Conservation (phyloP, 306 rosid species). For the Cajanus cajan region DNA sequence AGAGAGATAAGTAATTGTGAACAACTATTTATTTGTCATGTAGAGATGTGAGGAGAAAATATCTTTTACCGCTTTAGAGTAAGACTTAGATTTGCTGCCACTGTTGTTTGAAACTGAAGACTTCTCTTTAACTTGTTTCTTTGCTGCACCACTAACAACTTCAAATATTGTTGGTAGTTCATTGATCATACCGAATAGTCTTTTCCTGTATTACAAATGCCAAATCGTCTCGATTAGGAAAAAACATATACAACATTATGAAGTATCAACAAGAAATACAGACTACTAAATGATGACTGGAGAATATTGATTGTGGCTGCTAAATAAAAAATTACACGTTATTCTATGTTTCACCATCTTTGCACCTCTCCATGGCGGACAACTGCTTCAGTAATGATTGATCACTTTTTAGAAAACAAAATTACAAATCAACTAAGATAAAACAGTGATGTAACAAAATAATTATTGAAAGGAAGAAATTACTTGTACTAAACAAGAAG, state of each 20-base stretch:
- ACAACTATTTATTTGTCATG: not conserved
- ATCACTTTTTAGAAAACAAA: not conserved
- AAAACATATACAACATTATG: conserved; percentile 7
- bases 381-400: conserved; percentile 17
- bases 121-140: conserved; percentile 81
- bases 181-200: conserved; percentile 76
- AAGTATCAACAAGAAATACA: conserved; percentile 17
- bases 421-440: not conserved
- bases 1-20: not conserved
- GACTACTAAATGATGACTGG: conserved; percentile 1
- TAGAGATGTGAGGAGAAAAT: conserved; percentile 6
- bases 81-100: conserved; percentile 73
- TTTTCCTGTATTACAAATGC: conserved; percentile 56
- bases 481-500: not conserved
- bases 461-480: conserved; percentile 10
- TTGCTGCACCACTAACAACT: conserved; percentile 63
- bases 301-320: not conserved
- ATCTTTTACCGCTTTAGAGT: conserved; percentile 56
- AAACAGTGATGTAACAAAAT: not conserved
- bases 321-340: not conserved
- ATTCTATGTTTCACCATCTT: not conserved
- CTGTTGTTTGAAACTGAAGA: conserved; percentile 62
- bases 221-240: conserved; percentile 8
- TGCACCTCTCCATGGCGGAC: not conserved
- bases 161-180: conserved; percentile 83